Evolutionary conservation across 1,284 basidiomycete species (phyloP).

Genomic region (Cutaneotrichosporon sp.): DNA sequence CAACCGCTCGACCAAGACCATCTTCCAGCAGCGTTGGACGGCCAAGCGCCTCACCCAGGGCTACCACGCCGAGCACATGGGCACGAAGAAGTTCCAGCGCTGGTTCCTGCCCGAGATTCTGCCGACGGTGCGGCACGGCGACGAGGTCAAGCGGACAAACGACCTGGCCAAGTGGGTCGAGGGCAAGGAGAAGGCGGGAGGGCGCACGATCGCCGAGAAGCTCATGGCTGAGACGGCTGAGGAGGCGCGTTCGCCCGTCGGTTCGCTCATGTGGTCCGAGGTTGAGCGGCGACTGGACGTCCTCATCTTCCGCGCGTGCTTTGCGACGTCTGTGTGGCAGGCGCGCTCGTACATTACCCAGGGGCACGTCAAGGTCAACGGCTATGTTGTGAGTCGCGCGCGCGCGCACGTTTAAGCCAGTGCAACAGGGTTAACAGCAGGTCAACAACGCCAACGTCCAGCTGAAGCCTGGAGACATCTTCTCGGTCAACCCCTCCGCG

Average conservation of each 20-base stretch:
- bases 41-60: slow-evolving; percentile 87
- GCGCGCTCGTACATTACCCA: slow-evolving; percentile 83
- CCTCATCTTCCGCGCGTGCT: slow-evolving; percentile 87
- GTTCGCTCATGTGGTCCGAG: slow-evolving; percentile 87
- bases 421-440: slow-evolving; percentile 53
- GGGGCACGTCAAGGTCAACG: slow-evolving; percentile 87
- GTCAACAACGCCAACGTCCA: slow-evolving; percentile 84
- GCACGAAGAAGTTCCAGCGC: slow-evolving; percentile 89
- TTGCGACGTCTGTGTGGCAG: slow-evolving; percentile 87
- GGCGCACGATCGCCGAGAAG: slow-evolving; percentile 52
- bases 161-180: slow-evolving; percentile 63
- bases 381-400: slow-evolving; percentile 68
- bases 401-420: neutral
- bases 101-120: slow-evolving; percentile 89
- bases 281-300: slow-evolving; percentile 94
- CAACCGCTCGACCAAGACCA: slow-evolving; percentile 62
- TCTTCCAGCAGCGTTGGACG: slow-evolving; percentile 92
- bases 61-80: slow-evolving; percentile 96
- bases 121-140: slow-evolving; percentile 67
- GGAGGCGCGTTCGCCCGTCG: slow-evolving; percentile 66
- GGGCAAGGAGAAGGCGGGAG: slow-evolving; percentile 45
- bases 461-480: slow-evolving; percentile 90
- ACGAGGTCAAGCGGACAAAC: slow-evolving; percentile 54
- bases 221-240: slow-evolving; percentile 61
- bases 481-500: slow-evolving; percentile 78